These are phyloP conservation scores for Lachancea dasiensis DNA, from an alignment of 805 yeast species.

Conservation along the genomic window DNA sequence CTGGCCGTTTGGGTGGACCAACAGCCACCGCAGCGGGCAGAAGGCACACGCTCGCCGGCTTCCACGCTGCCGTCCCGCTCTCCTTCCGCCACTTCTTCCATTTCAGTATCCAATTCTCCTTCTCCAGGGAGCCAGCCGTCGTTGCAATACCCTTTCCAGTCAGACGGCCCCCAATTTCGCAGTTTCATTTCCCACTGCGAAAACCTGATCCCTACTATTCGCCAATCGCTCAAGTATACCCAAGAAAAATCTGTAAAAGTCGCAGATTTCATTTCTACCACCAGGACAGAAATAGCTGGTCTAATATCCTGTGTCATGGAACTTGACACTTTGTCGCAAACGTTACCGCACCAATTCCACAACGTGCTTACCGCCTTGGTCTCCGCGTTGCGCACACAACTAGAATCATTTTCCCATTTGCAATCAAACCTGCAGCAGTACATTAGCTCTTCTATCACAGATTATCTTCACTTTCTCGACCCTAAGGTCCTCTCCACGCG, in stretches of 20 bases:
- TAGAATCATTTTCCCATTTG: conserved; percentile 1
- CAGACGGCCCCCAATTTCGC: conserved; percentile 11
- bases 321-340: conserved; percentile 1
- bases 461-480: conserved; percentile 3
- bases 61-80: background rate
- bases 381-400: background rate
- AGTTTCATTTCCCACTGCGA: conserved; percentile 6
- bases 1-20: conserved; percentile 4
- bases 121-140: background rate
- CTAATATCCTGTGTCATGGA: conserved; percentile 3
- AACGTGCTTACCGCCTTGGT: background rate
- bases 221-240: conserved; percentile 1
- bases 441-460: background rate
- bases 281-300: conserved; percentile 2
- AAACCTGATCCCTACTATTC: conserved; percentile 3
- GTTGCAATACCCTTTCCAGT: conserved; percentile 4
- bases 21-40: background rate
- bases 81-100: background rate
- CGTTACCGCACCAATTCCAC: conserved; percentile 2
- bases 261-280: background rate
- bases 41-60: background rate
- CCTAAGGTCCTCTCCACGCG: conserved; percentile 3
- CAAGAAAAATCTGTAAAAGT: conserved; percentile 4
- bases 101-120: background rate
- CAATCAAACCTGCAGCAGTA: background rate